Evolutionary conservation across 2,329 filamentous ascomycete genomes (phyloP).

Genomic region (Zymoseptoria brevis): DNA sequence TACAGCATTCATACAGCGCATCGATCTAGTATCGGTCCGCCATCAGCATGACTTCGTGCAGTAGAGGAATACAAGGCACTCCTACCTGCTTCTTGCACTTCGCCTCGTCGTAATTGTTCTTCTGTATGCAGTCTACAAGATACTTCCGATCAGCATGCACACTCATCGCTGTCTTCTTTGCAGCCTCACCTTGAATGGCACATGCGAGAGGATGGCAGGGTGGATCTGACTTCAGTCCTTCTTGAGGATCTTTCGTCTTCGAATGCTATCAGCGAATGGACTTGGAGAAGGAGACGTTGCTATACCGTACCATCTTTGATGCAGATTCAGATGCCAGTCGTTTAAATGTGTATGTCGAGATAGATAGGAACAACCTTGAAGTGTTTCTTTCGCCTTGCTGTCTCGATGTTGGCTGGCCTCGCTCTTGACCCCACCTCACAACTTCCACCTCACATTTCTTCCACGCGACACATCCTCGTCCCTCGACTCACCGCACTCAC

Average conservation of each 20-base stretch:
- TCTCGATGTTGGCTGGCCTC: neutral
- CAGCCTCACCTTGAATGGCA: slow-evolving; percentile 74
- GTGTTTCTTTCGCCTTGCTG: neutral
- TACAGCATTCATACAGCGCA: slow-evolving; percentile 88
- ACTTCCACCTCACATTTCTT: neutral
- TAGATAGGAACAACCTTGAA: neutral
- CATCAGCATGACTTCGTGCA: slow-evolving; percentile 1
- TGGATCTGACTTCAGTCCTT: slow-evolving; percentile 65
- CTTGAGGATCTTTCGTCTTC: slow-evolving; percentile 40
- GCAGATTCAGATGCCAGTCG: neutral
- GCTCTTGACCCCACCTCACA: neutral
- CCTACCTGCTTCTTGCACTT: slow-evolving; percentile 59
- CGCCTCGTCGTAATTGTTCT: slow-evolving; percentile 75
- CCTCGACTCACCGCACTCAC: neutral
- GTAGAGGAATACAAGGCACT: neutral
- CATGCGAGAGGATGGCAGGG: slow-evolving; percentile 84
- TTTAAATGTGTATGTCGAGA: neutral
- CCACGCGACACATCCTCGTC: neutral
- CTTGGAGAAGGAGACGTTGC: neutral
- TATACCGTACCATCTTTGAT: neutral
- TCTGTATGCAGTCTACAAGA: slow-evolving; percentile 58
- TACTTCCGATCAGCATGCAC: neutral
- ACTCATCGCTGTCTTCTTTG: neutral
- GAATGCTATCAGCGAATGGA: neutral
- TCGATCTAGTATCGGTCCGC: slow-evolving; percentile 53